Conservation (phyloP, 2,329 filamentous ascomycete species). For the Metarhizium album region DNA sequence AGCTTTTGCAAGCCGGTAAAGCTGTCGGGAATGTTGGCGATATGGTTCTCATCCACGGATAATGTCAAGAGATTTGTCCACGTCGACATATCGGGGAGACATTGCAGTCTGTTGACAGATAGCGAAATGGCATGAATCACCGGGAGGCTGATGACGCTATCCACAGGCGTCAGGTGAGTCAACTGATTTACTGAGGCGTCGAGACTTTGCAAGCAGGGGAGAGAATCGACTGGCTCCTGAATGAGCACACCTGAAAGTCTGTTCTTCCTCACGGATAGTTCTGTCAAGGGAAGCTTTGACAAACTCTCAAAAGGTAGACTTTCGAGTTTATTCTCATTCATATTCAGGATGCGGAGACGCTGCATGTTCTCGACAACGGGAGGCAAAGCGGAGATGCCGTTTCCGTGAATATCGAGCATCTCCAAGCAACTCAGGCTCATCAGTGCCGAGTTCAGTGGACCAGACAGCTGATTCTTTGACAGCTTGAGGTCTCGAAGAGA, state of each 20-base stretch:
- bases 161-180: slow-evolving; percentile 35
- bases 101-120: slow-evolving; percentile 69
- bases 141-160: slow-evolving; percentile 50
- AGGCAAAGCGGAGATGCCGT: slow-evolving; percentile 64
- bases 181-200: slow-evolving; percentile 73
- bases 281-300: slow-evolving; percentile 56
- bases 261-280: slow-evolving; percentile 69
- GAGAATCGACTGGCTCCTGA: slow-evolving; percentile 42
- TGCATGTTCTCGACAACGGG: slow-evolving; percentile 54
- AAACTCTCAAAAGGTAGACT: slow-evolving; percentile 61
- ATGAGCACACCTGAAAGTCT: slow-evolving; percentile 65
- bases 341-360: slow-evolving; percentile 63
- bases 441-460: slow-evolving; percentile 54
- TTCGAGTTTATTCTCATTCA: slow-evolving; percentile 68
- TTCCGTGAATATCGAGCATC: slow-evolving; percentile 69
- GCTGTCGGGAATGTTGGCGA: slow-evolving; percentile 64
- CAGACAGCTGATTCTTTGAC: slow-evolving; percentile 64
- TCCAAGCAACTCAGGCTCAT: slow-evolving; percentile 59
- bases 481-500: slow-evolving; percentile 71
- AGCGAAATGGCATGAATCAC: slow-evolving; percentile 62
- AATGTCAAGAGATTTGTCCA: slow-evolving; percentile 68
- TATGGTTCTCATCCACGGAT: slow-evolving; percentile 70
- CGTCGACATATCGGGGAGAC: slow-evolving; percentile 60
- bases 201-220: slow-evolving; percentile 60
- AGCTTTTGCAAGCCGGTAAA: slow-evolving; percentile 59